phyloP scores from a whole-genome alignment of 306 rosid genomes.

The Quercus agrifolia region DNA sequence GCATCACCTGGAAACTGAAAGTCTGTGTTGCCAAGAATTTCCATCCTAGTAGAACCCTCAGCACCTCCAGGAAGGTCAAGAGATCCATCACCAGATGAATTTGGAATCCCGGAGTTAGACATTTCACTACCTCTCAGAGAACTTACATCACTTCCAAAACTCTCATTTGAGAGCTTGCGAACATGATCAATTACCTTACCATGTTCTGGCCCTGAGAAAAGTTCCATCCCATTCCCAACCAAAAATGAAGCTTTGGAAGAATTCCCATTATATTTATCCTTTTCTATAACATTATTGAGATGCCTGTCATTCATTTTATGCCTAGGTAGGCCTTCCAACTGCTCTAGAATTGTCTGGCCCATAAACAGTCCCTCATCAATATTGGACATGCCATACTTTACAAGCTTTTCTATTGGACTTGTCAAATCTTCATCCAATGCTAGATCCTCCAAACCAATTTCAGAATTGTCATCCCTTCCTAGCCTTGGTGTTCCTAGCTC shows the following conservation, averaged over 20 bases:
- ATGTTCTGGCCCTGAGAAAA: constrained; percentile 67
- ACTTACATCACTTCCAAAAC: constrained; percentile 87
- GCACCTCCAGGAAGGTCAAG: constrained; percentile 58
- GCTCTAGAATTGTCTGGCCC: constrained; percentile 97
- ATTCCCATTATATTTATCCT: constrained; percentile 62
- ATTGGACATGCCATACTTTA: constrained; percentile 81
- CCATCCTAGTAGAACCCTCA: constrained; percentile 50
- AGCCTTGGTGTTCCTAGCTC: constrained; percentile 76
- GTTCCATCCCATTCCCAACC: constrained; percentile 63
- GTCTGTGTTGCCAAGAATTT: constrained; percentile 45
- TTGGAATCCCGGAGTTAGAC: constrained; percentile 64
- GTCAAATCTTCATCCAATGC: constrained; percentile 79
- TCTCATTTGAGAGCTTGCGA: constrained; percentile 80
- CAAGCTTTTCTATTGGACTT: constrained; percentile 83
- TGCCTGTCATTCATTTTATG: constrained; percentile 73
- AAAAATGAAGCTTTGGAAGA: constrained; percentile 59
- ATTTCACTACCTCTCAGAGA: constrained; percentile 83
- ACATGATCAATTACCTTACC: constrained; percentile 50
- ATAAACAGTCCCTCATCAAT: constrained; percentile 93
- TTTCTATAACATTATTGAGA: constrained; percentile 45
- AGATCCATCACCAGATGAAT: constrained; percentile 69
- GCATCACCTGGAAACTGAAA: constrained; percentile 54
- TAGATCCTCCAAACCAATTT: constrained; percentile 78
- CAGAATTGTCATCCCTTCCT: constrained; percentile 79
- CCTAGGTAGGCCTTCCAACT: constrained; percentile 95